phyloP scores from a whole-genome alignment of 2,329 filamentous ascomycete species.

The Pseudocercospora fijiensis region DNA sequence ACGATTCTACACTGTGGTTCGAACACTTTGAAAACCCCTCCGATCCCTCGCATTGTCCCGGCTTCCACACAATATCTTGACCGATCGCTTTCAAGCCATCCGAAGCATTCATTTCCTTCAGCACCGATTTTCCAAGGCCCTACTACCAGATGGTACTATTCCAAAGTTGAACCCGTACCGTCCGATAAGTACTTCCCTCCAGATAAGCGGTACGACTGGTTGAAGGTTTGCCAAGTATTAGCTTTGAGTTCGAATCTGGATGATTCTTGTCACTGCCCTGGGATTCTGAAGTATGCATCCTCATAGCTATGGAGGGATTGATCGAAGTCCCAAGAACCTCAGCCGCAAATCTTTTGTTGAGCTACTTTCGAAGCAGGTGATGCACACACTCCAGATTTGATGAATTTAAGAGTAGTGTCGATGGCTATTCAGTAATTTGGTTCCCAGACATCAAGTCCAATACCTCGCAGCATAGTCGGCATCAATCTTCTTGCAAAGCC shows the following conservation, averaged over 20 bases:
- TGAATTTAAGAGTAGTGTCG: too few species aligned
- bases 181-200: neutral
- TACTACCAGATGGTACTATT: neutral
- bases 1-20: neutral
- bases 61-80: neutral
- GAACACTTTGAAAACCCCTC: neutral
- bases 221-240: neutral
- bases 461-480: neutral
- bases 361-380: too few species aligned
- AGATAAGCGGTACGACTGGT: neutral
- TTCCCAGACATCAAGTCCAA: too few species aligned
- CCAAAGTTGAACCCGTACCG: neutral
- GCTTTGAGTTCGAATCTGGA: neutral
- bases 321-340: too few species aligned
- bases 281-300: neutral
- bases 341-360: too few species aligned
- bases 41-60: too few species aligned
- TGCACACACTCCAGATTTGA: too few species aligned
- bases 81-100: neutral
- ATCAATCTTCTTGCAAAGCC: neutral
- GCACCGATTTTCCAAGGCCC: neutral
- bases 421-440: too few species aligned
- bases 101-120: neutral
- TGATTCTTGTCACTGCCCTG: neutral
- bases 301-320: neutral